Evolutionary conservation across 768 basidiomycete genomes (phyloP), one percentile per base, ranked within the genome.

Genomic region (Plicaturopsis crispa): DNA sequence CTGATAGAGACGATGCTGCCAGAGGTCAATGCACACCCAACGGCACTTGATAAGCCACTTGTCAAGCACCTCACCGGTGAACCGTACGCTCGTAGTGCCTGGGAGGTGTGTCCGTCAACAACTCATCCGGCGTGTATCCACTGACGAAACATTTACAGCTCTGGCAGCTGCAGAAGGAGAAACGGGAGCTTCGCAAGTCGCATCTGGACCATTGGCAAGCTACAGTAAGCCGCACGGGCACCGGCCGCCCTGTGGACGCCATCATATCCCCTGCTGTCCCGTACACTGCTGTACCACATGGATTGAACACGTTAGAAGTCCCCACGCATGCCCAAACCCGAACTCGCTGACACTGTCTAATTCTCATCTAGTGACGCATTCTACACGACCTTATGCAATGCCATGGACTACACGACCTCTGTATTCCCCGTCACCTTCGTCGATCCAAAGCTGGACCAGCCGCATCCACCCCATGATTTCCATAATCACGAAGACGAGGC

Each of bases 241-340:
- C 83, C 0, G 82, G 80, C 2, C 60, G 87, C 2, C 80, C 84
- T 4, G 70, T 88, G 4, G 87, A 89, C 51, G 84, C 80, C 2
- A 74, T 90, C 46, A 78, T 89, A 24, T 59, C 66, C 2, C 81
- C 87, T 14, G 67, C 62, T 3, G 78, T 78, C 2, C 67, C 82
- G 2, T 78, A 62, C 49, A 59, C 68, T 1, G 80, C 85, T 1
- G 59, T 73, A 4, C 82, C 78, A 6, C 84, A 85, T 49, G 83
- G 82, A 13, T 52, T 52, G 34, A 71, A 72, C 42, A 62, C 36
- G 78, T 81, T 32, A 46, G 69, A 53, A 14, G 6, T 17, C 35
- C 22, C 21, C 21, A 18, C 21, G 7, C 14, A 36, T 12, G 11
- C 12, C 35, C 17, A 12, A n/a, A 16, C 17, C 7, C 12, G 14